Conservation (phyloP, 768 basidiomycete genomes). For the Amanita pallidorosea region DNA sequence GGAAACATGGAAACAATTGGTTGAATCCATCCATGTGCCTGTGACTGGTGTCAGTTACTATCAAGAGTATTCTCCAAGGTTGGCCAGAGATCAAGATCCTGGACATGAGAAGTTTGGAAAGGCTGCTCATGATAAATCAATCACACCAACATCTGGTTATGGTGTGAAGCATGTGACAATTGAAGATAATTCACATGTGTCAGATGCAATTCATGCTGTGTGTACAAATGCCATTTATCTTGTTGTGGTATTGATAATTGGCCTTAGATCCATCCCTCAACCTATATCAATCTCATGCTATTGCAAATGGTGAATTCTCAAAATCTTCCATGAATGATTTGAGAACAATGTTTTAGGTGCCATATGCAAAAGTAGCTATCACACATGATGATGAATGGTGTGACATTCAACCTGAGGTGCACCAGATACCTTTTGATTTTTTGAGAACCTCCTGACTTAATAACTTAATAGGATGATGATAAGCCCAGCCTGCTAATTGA, state of each 20-base stretch:
- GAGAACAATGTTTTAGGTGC: no score
- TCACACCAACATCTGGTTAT: neutral
- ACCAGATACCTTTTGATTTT: no score
- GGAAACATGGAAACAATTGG: neutral
- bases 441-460: no score
- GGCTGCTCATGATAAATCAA: neutral
- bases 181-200: neutral
- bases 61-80: no score
- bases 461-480: no score
- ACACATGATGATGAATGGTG: no score
- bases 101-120: neutral
- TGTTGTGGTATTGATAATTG: neutral
- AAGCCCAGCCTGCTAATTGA: no score
- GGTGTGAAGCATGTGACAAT: neutral
- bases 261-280: neutral
- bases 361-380: no score
- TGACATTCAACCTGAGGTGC: no score
- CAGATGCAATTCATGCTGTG: neutral
- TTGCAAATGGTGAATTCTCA: neutral
- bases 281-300: neutral
- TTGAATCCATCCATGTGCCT: neutral
- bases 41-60: no score
- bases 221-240: neutral
- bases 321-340: no score
- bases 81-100: neutral